phyloP scores from a whole-genome alignment of 1,284 basidiomycete genomes.

The Flammula alnicola region DNA sequence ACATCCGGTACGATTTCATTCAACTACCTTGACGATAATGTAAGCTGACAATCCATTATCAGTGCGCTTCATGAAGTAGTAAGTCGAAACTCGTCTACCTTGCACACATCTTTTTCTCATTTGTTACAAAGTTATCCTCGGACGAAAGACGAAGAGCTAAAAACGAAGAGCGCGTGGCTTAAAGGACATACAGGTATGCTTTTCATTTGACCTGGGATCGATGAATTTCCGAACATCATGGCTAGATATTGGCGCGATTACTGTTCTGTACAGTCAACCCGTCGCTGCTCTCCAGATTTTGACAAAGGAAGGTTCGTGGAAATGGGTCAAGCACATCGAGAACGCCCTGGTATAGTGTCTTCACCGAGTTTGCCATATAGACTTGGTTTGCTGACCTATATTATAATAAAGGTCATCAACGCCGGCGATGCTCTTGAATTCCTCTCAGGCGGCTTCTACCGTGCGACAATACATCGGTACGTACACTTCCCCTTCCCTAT shows the following conservation, averaged over 20 bases:
- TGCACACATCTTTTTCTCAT: background rate
- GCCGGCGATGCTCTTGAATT: conserved; percentile 62
- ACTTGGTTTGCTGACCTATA: background rate
- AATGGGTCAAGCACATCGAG: conserved; percentile 61
- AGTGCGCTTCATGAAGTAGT: conserved; percentile 68
- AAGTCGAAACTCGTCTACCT: conserved; percentile 20
- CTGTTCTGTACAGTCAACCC: conserved; percentile 65
- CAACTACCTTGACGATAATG: background rate
- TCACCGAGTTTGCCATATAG: background rate
- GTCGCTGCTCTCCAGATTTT: conserved; percentile 63
- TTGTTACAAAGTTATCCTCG: conserved; percentile 42
- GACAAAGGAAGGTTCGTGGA: conserved; percentile 55
- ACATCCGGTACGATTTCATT: conserved; percentile 45
- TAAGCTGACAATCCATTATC: background rate
- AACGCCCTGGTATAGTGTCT: conserved; percentile 53
- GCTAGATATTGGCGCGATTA: conserved; percentile 61
- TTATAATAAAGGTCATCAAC: conserved; percentile 39
- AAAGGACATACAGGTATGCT: conserved; percentile 63
- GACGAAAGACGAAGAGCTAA: conserved; percentile 55
- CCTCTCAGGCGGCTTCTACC: conserved; percentile 51
- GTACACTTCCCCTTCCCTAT: background rate
- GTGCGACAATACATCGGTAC: conserved; percentile 45
- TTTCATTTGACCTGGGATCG: background rate
- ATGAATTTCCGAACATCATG: background rate
- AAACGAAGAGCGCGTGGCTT: conserved; percentile 60